A percentile compares a stretch with the other conserved stretches of the same genome.
phyloP scores from a whole-genome alignment of 139 green algal genomes.

The Closterium sp. region DNA sequence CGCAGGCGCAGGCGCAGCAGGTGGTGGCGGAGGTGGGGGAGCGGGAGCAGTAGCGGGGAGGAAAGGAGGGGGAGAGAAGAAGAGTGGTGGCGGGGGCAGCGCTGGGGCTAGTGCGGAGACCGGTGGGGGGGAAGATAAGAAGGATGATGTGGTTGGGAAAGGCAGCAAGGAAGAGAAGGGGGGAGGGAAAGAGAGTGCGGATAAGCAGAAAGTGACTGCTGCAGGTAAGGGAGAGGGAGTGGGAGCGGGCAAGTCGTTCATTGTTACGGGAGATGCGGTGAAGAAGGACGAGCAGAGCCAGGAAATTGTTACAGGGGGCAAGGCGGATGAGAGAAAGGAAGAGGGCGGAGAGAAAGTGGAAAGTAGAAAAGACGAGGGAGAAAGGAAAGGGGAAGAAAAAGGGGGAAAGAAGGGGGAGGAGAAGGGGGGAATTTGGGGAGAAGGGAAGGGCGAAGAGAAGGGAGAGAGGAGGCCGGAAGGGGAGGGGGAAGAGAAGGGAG shows the following conservation, averaged over 20 bases:
- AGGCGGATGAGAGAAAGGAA: neutral
- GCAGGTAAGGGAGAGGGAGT: neutral
- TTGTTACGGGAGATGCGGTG: neutral
- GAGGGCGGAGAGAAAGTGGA: neutral
- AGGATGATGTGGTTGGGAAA: neutral
- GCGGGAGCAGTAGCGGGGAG: neutral
- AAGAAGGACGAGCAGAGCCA: neutral
- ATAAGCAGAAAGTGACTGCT: too few species aligned
- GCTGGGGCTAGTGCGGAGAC: too few species aligned
- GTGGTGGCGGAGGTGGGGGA: neutral
- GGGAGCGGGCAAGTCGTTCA: neutral
- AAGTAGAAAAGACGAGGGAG: neutral
- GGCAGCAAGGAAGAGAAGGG: neutral
- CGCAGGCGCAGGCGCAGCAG: neutral
- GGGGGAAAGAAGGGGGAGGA: neutral
- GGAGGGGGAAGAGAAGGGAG: neutral
- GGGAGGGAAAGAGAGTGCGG: too few species aligned
- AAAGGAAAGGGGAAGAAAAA: neutral
- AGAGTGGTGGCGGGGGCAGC: neutral
- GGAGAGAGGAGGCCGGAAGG: neutral
- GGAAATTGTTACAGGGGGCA: neutral
- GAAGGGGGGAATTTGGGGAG: too few species aligned
- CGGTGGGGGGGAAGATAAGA: neutral
- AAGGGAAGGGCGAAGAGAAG: neutral
- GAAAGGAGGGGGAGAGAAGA: neutral